Conservation (phyloP, 2,329 filamentous ascomycete species). For the Aspergillus ochraceoroseus region DNA sequence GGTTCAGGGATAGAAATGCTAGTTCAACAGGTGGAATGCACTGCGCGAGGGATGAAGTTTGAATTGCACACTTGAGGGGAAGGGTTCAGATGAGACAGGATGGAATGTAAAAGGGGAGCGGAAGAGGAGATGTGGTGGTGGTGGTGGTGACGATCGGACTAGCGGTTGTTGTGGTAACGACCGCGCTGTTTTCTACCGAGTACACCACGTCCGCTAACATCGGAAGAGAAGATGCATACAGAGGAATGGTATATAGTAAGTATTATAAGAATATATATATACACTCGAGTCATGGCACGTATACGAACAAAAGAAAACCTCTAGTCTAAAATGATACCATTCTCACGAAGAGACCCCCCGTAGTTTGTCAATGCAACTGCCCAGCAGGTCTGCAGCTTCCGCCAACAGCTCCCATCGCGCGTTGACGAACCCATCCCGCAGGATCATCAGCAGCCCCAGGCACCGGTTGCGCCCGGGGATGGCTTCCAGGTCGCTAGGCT, state of each 20-base stretch:
- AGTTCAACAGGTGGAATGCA: too few species aligned
- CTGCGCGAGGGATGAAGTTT: slow-evolving; percentile 4
- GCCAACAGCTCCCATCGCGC: slow-evolving; percentile 89
- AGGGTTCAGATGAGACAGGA: too few species aligned
- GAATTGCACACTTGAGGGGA: too few species aligned
- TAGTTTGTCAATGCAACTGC: slow-evolving; percentile 69
- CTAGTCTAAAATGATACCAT: too few species aligned
- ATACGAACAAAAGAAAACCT: too few species aligned
- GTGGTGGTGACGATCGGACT: slow-evolving; percentile 2
- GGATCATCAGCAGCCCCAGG: slow-evolving; percentile 71
- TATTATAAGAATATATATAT: too few species aligned
- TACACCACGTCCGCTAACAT: too few species aligned
- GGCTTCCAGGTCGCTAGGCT: slow-evolving; percentile 70
- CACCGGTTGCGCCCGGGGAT: slow-evolving; percentile 76
- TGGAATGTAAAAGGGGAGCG: slow-evolving; percentile 10
- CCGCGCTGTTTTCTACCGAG: too few species aligned
- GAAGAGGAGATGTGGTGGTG: slow-evolving; percentile 10
- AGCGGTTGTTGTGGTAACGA: slow-evolving; percentile 24
- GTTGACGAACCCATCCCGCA: slow-evolving; percentile 74
- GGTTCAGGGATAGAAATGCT: too few species aligned
- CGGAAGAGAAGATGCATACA: too few species aligned
- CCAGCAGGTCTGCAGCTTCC: slow-evolving; percentile 74
- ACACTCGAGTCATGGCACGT: too few species aligned
- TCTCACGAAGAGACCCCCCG: slow-evolving; percentile 18
- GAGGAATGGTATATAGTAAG: too few species aligned